Evolutionary conservation across 352 stramenopile species (phyloP), one percentile per base, ranked within the genome.

Genomic region (Phytopythium kandeliae): DNA sequence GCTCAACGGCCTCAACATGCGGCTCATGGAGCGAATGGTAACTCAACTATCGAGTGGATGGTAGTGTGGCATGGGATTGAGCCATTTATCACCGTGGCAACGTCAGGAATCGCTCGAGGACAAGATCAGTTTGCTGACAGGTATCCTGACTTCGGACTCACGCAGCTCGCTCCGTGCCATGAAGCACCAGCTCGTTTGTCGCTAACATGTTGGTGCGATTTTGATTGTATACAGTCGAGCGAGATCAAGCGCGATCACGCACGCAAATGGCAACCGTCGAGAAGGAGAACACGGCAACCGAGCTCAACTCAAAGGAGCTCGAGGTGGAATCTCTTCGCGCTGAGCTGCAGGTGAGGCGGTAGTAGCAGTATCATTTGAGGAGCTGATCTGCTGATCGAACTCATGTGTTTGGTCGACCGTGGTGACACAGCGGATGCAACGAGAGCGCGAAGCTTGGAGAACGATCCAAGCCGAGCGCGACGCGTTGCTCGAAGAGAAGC

Each of bases 1-100:
- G 48, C 67, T 92, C 10, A 92, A 92, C 56, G 77, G 77, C 0
- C 71, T 92, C 16, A 92, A 92, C 33, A 90, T 92, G 81, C 71
- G 88, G 64, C 57, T 92, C 1, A 75, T 92, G 51, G 75, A 89
- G 51, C 73, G 81, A 28, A 64, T 92, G 71, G 80, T 92, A 65
- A 37, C 11, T 48, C n/a, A 46, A 2, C 36, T n/a, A n/a, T n/a
- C n/a, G n/a, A n/a, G n/a, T n/a, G n/a, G n/a, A n/a, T n/a, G n/a
- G n/a, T n/a, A n/a, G n/a, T n/a, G n/a, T n/a, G n/a, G n/a, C n/a
- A n/a, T n/a, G n/a, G n/a, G n/a, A n/a, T n/a, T n/a, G n/a, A n/a
- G n/a, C n/a, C n/a, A n/a, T n/a, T n/a, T n/a, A n/a, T n/a, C n/a
- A n/a, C n/a, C n/a, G n/a, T n/a, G n/a, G n/a, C n/a, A n/a, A n/a